These are phyloP conservation scores for Magnolia changhungtana DNA, from an alignment of 164 flowering plant species.

Conservation along the genomic window DNA sequence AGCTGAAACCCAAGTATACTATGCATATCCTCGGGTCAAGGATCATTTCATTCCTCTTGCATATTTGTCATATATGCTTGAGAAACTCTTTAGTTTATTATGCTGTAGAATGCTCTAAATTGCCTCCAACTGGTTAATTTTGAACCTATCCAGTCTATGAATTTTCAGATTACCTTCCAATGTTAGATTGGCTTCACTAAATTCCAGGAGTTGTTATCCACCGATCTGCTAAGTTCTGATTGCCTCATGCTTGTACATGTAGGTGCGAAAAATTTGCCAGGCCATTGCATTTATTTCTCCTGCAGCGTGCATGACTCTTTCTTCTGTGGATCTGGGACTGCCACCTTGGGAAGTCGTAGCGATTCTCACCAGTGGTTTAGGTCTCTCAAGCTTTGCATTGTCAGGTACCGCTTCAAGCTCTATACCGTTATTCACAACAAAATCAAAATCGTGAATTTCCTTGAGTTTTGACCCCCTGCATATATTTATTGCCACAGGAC, in stretches of 20 bases:
- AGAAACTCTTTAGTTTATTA: not conserved
- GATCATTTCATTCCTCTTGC: not conserved
- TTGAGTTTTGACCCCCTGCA: not conserved
- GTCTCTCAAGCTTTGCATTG: slow-evolving; percentile 94
- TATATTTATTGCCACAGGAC: slow-evolving; percentile 45
- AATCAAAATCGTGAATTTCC: not conserved
- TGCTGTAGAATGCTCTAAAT: not conserved
- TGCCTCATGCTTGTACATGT: slow-evolving; percentile 9
- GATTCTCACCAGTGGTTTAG: slow-evolving; percentile 78
- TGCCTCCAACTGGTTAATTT: not conserved
- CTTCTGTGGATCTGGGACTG: slow-evolving; percentile 83
- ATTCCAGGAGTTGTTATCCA: not conserved
- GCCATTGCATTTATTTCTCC: slow-evolving; percentile 87
- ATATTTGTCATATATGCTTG: not conserved
- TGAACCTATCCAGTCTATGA: not conserved
- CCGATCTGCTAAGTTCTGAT: slow-evolving; percentile 8
- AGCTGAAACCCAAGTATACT: not conserved
- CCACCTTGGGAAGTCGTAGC: slow-evolving; percentile 87
- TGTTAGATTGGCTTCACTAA: not conserved
- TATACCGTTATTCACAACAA: not conserved
- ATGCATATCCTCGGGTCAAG: not conserved
- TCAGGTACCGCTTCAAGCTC: slow-evolving; percentile 49
- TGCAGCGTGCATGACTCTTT: slow-evolving; percentile 80
- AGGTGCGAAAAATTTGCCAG: slow-evolving; percentile 97
- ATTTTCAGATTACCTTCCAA: not conserved